A percentile compares a stretch with the other conserved stretches of the same genome.
Conservation (phyloP, 768 basidiomycete genomes). For the Russula virescens region DNA sequence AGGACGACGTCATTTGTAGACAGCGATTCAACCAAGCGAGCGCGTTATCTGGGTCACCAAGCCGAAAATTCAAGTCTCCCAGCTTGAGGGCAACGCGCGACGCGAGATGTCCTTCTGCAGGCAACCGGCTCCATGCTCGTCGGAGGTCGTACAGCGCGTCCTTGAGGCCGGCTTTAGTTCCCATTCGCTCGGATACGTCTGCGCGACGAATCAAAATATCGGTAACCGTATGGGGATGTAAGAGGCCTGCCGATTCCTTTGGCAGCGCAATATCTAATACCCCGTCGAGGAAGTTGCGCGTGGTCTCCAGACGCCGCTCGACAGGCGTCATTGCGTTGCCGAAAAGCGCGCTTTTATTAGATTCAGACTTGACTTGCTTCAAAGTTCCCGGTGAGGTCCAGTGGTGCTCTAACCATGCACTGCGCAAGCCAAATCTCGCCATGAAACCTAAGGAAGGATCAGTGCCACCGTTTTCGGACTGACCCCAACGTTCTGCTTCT, state of each 20-base stretch:
- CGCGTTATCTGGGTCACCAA: conserved; percentile 50
- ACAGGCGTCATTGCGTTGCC: conserved; percentile 26
- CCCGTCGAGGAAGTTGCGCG: conserved; percentile 48
- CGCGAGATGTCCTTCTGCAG: conserved; percentile 38
- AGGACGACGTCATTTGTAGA: conserved; percentile 37
- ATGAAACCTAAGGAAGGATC: conserved; percentile 60
- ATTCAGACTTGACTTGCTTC: conserved; percentile 1
- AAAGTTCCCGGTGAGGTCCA: conserved; percentile 38
- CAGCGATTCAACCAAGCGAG: conserved; percentile 64
- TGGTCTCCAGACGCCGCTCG: conserved; percentile 49
- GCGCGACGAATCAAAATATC: conserved; percentile 55
- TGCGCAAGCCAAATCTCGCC: conserved; percentile 56
- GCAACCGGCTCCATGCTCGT: conserved; percentile 47
- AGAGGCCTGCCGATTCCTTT: conserved; percentile 33
- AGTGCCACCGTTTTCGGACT: conserved; percentile 50
- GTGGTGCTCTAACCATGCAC: conserved; percentile 66
- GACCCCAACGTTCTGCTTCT: conserved; percentile 58
- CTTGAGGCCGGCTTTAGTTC: conserved; percentile 42
- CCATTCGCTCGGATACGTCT: conserved; percentile 55
- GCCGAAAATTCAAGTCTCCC: conserved; percentile 55
- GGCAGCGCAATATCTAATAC: conserved; percentile 44
- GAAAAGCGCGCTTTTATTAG: conserved; percentile 5
- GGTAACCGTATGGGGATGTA: conserved; percentile 46
- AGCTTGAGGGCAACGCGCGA: conserved; percentile 59
- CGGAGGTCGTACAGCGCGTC: conserved; percentile 54